These are phyloP conservation scores for Euphorbia peplus DNA, from an alignment of 345 rosid species.

Conservation along the genomic window DNA sequence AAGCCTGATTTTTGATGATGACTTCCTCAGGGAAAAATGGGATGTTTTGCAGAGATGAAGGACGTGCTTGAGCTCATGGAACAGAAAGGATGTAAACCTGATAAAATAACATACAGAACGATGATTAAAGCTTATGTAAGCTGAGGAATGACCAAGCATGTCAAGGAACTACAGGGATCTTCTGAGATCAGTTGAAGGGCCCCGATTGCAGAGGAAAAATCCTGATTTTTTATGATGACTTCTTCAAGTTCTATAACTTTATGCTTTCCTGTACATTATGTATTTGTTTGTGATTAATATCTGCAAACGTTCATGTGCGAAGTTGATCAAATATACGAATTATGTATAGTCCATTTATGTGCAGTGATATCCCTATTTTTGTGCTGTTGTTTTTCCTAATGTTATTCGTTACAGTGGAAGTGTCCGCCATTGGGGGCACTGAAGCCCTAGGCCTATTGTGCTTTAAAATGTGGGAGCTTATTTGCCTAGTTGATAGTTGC, in stretches of 20 bases:
- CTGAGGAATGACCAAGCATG: slow-evolving; percentile 65
- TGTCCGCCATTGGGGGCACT: too few relatives aligned
- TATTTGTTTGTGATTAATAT: background rate
- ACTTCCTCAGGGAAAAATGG: slow-evolving; percentile 57
- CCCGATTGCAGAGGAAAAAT: slow-evolving; percentile 31
- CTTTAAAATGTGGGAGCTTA: too few relatives aligned
- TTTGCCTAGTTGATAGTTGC: too few relatives aligned
- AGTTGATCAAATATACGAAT: background rate
- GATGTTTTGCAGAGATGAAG: slow-evolving; percentile 83
- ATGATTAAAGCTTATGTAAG: slow-evolving; percentile 73
- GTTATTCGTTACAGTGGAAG: too few relatives aligned
- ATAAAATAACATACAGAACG: slow-evolving; percentile 73
- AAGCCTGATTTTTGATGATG: slow-evolving; percentile 49
- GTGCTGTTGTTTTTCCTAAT: too few relatives aligned
- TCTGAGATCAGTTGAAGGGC: slow-evolving; percentile 36
- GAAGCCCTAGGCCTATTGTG: too few relatives aligned
- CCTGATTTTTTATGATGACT: slow-evolving; percentile 44
- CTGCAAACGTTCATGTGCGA: background rate
- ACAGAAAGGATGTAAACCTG: slow-evolving; percentile 65
- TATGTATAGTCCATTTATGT: background rate
- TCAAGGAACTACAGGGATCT: slow-evolving; percentile 50
- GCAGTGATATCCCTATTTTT: too few relatives aligned
- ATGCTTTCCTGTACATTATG: slow-evolving; percentile 13
- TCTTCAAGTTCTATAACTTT: slow-evolving; percentile 10
- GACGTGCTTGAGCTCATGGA: slow-evolving; percentile 73